Conservation (phyloP, 257 asterid species). For the Solanum rostratum region DNA sequence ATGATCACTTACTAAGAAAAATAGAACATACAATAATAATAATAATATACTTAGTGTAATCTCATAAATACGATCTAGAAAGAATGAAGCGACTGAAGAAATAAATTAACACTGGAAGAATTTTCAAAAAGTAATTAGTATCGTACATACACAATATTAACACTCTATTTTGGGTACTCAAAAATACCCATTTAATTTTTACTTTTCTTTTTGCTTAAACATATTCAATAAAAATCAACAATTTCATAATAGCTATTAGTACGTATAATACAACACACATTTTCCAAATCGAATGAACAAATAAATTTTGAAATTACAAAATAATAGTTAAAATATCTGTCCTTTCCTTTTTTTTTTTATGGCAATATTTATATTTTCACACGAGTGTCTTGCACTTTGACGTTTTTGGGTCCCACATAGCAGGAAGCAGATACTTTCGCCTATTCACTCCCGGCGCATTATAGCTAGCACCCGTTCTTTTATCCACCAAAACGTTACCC, state of each 20-base stretch:
- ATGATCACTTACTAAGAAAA: not conserved
- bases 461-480: constrained; percentile 32
- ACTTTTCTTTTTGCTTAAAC: not conserved
- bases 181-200: not conserved
- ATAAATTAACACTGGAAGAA: not conserved
- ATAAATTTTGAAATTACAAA: not conserved
- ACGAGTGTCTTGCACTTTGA: constrained; percentile 24
- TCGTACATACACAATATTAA: too few relatives aligned
- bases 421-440: constrained; percentile 33
- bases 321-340: not conserved
- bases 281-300: not conserved
- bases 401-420: constrained; percentile 36
- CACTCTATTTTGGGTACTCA: not conserved
- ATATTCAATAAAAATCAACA: not conserved
- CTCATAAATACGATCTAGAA: too few relatives aligned
- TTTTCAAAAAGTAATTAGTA: not conserved
- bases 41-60: not conserved
- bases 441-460: constrained; percentile 32
- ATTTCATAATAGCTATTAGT: not conserved
- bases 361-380: not conserved
- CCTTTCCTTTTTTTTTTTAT: not conserved
- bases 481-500: constrained; percentile 31
- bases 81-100: too few relatives aligned
- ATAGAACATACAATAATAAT: not conserved
- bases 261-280: not conserved